A percentile compares a stretch with the other conserved stretches of the same genome.
Conservation (phyloP, 257 asterid species). For the Cordia subcordata region DNA sequence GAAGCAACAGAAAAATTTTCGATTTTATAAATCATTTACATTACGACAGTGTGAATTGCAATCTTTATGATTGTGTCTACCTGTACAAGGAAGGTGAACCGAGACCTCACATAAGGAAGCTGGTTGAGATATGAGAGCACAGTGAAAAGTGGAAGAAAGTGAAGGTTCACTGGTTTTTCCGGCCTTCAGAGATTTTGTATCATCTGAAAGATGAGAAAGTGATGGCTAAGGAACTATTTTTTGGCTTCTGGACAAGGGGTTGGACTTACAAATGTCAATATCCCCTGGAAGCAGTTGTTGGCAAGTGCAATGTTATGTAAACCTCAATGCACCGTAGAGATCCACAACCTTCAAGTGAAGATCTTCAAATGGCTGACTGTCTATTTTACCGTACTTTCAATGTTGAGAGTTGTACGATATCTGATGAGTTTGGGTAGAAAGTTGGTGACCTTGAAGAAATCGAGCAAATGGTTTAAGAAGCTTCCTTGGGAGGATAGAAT, state of each 20-base stretch:
- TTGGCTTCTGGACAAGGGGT: constrained; percentile 75
- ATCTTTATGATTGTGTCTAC: constrained; percentile 57
- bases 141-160: constrained; percentile 37
- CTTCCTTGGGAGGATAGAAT: constrained; percentile 63
- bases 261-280: constrained; percentile 60
- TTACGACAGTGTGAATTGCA: constrained; percentile 64
- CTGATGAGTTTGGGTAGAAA: constrained; percentile 47
- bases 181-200: constrained; percentile 54
- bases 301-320: constrained; percentile 82
- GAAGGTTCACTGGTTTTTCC: constrained; percentile 85
- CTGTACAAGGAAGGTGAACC: constrained; percentile 43
- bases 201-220: constrained; percentile 34
- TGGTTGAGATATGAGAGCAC: constrained; percentile 66
- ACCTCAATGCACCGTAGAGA: constrained; percentile 65
- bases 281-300: constrained; percentile 82
- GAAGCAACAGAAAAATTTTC: constrained; percentile 37
- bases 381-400: constrained; percentile 72
- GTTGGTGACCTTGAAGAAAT: constrained; percentile 83
- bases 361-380: constrained; percentile 57
- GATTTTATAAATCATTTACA: constrained; percentile 63
- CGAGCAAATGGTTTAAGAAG: too few species aligned
- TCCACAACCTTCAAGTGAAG: constrained; percentile 70
- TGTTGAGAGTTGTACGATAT: constrained; percentile 47
- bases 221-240: constrained; percentile 60
- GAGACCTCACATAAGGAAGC: constrained; percentile 61